Conservation (phyloP, 1,139 yeast genomes). For the Geotrichum histeridarum region DNA sequence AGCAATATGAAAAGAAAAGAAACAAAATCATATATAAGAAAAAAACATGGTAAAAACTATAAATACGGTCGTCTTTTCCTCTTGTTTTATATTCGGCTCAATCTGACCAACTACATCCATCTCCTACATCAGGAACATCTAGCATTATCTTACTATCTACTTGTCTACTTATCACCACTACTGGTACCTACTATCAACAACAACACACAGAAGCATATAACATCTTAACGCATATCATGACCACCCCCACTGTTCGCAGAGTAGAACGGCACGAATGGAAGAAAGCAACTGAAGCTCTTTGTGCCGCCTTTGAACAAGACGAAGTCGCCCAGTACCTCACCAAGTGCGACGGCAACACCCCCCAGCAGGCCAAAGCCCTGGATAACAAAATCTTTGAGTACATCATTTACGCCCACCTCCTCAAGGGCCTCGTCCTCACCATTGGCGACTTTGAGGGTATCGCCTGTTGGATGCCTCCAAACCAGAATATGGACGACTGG, state of each 20-base stretch:
- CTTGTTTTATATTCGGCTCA: background rate
- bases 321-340: conserved; percentile 47
- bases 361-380: conserved; percentile 38
- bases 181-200: background rate
- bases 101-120: background rate
- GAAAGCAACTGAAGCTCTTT: conserved; percentile 53
- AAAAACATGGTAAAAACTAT: background rate
- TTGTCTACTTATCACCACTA: background rate
- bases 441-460: conserved; percentile 55
- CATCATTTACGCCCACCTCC: conserved; percentile 53
- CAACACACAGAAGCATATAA: background rate
- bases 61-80: background rate
- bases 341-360: conserved; percentile 42
- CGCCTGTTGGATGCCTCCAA: conserved; percentile 58
- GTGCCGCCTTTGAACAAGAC: conserved; percentile 50
- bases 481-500: conserved; percentile 45
- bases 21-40: background rate
- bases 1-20: background rate
- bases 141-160: background rate
- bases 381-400: conserved; percentile 52
- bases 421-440: conserved; percentile 53
- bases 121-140: background rate
- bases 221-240: background rate
- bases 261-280: conserved; percentile 44
- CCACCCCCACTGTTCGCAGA: conserved; percentile 21